Base-by-base conservation (phyloP, 768 basidiomycete genomes). In the Aureoboletus auriporus region DNA sequence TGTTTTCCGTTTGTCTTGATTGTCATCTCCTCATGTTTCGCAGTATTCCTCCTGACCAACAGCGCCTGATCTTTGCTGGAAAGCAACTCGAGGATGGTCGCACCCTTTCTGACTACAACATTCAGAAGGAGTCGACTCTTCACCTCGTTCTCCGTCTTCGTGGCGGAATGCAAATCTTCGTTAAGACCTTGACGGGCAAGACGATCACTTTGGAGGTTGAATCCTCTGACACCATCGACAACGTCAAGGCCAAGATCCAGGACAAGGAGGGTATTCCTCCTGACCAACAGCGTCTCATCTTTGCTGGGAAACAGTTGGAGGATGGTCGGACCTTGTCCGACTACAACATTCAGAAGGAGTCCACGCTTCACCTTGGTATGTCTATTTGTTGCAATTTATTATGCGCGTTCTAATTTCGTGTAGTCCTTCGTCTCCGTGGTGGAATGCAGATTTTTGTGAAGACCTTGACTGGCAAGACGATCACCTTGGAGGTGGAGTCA, bases 31-130 rank as follows among this genome's bases (percentile, higher is more conserved):
- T 61, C 20, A 61, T 28, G 4, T 13, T 3, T 1, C 5, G 1
- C n/a, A 61, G 82, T 12, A 89, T 89, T 50, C 86, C 86, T 17
- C 93, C 91, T 23, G 89, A 93, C 70, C 92, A 92, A 59, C 91
- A 94, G 64, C 91, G 93, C 54, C 72, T 95, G n/a, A 95, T 95
- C 74, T 95, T 94, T 55, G 93, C 93, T 39, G 93, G 93, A 51
- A 94, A 95, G 72, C 93, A 94, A 67, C 80, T 96, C 26, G 93
- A 95, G 67, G 93, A 96, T 61, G 93, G 93, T 4, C 84, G 93
- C 42, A 95, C 89, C 4, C 75, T 92, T 1, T 88, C 86, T 8
- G 89, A 89, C 57, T 91, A 92, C 66, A 91, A 93, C 66, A 93
- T 95, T 58, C 93, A 95, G 79, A 94, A 94, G 75, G 92, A 95